Evolutionary conservation across 192 early-diverging fungal species (phyloP), one percentile per base, ranked within the genome.

Genomic region (Mortierella hygrophila): DNA sequence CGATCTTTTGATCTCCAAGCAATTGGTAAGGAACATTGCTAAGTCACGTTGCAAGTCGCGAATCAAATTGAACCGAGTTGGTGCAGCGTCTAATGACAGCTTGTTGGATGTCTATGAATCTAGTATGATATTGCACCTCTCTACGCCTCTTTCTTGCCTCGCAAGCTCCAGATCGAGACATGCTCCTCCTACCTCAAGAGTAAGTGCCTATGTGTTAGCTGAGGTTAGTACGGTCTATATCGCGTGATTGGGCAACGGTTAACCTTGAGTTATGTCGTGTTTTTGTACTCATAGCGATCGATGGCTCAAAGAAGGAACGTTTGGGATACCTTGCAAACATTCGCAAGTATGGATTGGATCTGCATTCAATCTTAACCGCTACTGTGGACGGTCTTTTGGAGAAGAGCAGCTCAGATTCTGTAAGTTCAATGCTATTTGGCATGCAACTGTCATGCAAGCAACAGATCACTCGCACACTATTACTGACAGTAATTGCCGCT

Each of bases 111-210:
- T 70, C 23, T 44, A 7, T 37, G 18, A 10, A 23, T 68, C 38
- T 85, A 85, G 84, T 86, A 86, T 21, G 72, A 74, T 29, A 46
- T 80, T 42, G 84, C 84, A 3, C 84, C 84, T 26, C 76, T 86
- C 1, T 86, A 86, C 60, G 78, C 78, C 0, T 86, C 84, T 6
- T 86, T 74, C 76, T 40, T 86, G 63, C 84, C 84, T 18, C 26
- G 10, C 21, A 21, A 78, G 6, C 75, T 86, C 38, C 84, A 86
- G 75, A 54, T 86, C 8, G 75, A 76, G 47, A 72, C 75, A 21
- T 86, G 84, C 26, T 86, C 84, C 0, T 74, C 78, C 8, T 86
- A 80, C 37, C 75, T 86, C 3, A 80, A 78, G 63, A 74, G 83
- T 85, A 79, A 79, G 78, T 23, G 29, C 20, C 4, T 16, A 46